A percentile compares a stretch with the other conserved stretches of the same genome.
phyloP scores from a whole-genome alignment of 805 yeast species.

The Barnettozyma siamensis region DNA sequence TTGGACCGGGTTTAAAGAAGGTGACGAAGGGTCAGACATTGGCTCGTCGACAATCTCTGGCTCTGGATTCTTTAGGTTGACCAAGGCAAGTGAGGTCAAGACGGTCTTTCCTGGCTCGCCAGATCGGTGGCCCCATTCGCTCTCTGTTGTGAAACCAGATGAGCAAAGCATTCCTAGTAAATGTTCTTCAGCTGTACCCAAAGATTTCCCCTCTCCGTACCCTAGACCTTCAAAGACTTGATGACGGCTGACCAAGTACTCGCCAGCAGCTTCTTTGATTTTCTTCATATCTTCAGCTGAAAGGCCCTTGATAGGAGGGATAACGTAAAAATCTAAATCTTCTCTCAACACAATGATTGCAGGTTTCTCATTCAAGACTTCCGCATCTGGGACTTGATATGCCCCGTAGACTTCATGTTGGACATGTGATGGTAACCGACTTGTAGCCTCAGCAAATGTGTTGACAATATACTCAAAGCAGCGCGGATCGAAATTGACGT shows the following conservation, averaged over 20 bases:
- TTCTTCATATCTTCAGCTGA: conserved; percentile 54
- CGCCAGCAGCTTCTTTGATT: conserved; percentile 71
- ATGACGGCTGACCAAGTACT: conserved; percentile 48
- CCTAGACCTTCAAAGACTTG: conserved; percentile 80
- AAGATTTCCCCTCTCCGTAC: conserved; percentile 42
- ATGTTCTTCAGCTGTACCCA: conserved; percentile 92
- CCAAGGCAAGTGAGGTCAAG: conserved; percentile 75
- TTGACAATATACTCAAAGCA: conserved; percentile 82
- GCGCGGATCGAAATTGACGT: conserved; percentile 78
- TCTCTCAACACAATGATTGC: conserved; percentile 89
- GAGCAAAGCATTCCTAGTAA: conserved; percentile 90
- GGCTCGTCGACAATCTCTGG: conserved; percentile 11
- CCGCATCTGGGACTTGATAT: conserved; percentile 45
- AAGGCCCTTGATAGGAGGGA: conserved; percentile 64
- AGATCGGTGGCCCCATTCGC: conserved; percentile 85
- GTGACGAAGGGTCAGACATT: conserved; percentile 25
- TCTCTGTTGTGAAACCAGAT: conserved; percentile 66
- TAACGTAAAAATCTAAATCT: conserved; percentile 88
- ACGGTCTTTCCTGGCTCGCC: conserved; percentile 84
- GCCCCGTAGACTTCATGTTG: conserved; percentile 34
- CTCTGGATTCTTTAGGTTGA: conserved; percentile 41
- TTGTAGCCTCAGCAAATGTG: conserved; percentile 64
- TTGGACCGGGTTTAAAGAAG: conserved; percentile 37
- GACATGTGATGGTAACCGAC: conserved; percentile 40
- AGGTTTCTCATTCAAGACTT: conserved; percentile 72